Base-by-base conservation (phyloP, 108 stramenopile genomes). In the Mediolabrus comicus region DNA sequence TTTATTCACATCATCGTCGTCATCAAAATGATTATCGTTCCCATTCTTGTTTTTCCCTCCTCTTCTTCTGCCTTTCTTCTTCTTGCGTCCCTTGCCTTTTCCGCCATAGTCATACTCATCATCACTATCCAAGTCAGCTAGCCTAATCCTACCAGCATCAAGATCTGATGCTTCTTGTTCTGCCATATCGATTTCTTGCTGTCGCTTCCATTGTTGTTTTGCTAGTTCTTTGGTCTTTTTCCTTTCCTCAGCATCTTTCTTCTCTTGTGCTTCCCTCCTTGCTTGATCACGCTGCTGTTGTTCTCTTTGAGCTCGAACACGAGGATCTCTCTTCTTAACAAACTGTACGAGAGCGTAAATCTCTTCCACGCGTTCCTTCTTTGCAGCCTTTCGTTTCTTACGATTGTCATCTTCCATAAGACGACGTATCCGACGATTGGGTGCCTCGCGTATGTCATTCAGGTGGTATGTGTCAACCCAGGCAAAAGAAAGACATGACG, bases 381-480 rank as follows among this genome's bases (percentile, higher is more conserved):
- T 87, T 16, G 90, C 95, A 5, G 67, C 59, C 64, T 78, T 77
- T 25, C 95, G 74, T 12, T 86, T 86, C 65, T 93, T 95, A 68
- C 71, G 69, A 67, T 95, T 95, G 41, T 92, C 95, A 30, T 92
- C 91, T 41, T 95, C 92, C 87, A 95, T 95, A 16, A 81, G 51
- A 46, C 95, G 75, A 26, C 92, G 82, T 16, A 95, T 74, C 16
- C 90, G 52, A 26, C 95, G 86, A 80, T 78, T 89, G 12, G 82
- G 81, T 9, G 90, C 91, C 27, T 88, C 87, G 14, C 70, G 65
- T n/a, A 74, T 52, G 65, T 95, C 88, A 24, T 67, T 30, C 65
- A 78, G 51, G 38, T 61, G 59, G 70, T 93, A 95, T 29, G 59
- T 69, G 53, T 95, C 95, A 29, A 74, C 91, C 92, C 92, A 95